These are phyloP conservation scores for Schoenoplectus triqueter DNA, from an alignment of 202 grass and related monocot species.

Conservation along the genomic window DNA sequence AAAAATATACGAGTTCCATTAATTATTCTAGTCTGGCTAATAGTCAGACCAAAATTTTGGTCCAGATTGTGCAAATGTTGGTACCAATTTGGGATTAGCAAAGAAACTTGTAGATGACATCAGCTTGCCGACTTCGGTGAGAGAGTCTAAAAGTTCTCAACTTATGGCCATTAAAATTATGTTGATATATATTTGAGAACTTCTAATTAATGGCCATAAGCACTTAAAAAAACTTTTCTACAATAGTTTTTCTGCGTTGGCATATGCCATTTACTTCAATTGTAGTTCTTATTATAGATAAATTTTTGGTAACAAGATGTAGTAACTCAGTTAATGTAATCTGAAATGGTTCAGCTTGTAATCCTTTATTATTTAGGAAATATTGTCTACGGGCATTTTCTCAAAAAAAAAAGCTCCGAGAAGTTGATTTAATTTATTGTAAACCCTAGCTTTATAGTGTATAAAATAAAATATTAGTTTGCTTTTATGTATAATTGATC, in stretches of 20 bases:
- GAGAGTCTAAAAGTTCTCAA: slow-evolving; percentile 12
- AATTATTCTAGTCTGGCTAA: background rate
- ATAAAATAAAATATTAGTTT: background rate
- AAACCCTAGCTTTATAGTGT: background rate
- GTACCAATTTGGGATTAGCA: background rate
- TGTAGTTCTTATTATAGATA: no score
- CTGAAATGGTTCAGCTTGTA: no score
- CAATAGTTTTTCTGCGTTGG: no score
- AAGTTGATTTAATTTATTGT: background rate
- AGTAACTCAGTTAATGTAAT: no score
- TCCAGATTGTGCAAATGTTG: background rate
- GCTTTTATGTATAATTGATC: slow-evolving; percentile 6
- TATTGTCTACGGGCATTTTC: no score
- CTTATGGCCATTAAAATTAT: background rate
- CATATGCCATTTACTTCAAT: no score
- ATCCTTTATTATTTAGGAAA: no score
- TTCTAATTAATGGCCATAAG: background rate
- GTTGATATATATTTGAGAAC: no score
- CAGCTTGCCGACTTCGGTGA: background rate
- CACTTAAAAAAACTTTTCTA: no score
- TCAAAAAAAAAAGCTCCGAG: no score
- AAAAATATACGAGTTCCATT: background rate
- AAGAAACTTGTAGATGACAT: slow-evolving; percentile 3
- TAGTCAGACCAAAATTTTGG: background rate
- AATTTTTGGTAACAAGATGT: no score